A percentile compares a stretch with the other conserved stretches of the same genome.
These are phyloP conservation scores for Drechmeria coniospora DNA, from an alignment of 2,329 filamentous ascomycete species.

Conservation along the genomic window DNA sequence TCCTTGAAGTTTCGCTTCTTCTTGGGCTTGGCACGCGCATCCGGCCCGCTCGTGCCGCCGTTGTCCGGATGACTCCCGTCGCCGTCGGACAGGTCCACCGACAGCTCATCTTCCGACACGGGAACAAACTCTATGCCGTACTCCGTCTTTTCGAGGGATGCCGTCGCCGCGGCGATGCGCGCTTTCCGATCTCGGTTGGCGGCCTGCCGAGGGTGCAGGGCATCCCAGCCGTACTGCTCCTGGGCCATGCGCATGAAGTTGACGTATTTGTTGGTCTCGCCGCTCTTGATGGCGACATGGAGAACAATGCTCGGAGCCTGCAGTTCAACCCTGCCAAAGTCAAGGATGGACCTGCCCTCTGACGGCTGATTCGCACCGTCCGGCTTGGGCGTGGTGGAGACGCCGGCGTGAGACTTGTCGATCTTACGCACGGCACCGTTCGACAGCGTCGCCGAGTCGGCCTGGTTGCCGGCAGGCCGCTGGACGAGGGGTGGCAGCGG, in stretches of 20 bases:
- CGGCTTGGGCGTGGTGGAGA: constrained; percentile 27
- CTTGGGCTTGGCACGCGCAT: constrained; percentile 49
- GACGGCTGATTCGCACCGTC: constrained; percentile 28
- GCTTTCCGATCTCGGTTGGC: constrained; percentile 78
- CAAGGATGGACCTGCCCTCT: constrained; percentile 41
- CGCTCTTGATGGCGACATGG: constrained; percentile 57
- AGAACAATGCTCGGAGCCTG: constrained; percentile 66
- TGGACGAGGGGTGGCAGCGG: constrained; percentile 15
- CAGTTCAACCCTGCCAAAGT: constrained; percentile 44
- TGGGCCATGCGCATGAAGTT: constrained; percentile 92
- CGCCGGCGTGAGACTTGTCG: constrained; percentile 24
- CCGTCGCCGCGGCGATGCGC: constrained; percentile 76
- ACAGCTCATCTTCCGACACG: constrained; percentile 71
- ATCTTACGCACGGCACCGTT: constrained; percentile 28
- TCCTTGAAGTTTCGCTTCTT: constrained; percentile 71
- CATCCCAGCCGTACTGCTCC: constrained; percentile 87
- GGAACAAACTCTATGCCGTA: constrained; percentile 50
- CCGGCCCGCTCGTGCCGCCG: constrained; percentile 44
- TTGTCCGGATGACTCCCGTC: constrained; percentile 85
- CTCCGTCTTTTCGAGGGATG: constrained; percentile 63
- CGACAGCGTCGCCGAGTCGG: constrained; percentile 25
- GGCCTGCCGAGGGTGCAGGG: constrained; percentile 78
- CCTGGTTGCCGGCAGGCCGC: constrained; percentile 20
- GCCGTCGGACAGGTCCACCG: constrained; percentile 55
- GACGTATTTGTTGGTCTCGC: constrained; percentile 77